These are phyloP conservation scores for Backusella luteola DNA, from an alignment of 192 early-diverging fungal genomes.

Conservation along the genomic window DNA sequence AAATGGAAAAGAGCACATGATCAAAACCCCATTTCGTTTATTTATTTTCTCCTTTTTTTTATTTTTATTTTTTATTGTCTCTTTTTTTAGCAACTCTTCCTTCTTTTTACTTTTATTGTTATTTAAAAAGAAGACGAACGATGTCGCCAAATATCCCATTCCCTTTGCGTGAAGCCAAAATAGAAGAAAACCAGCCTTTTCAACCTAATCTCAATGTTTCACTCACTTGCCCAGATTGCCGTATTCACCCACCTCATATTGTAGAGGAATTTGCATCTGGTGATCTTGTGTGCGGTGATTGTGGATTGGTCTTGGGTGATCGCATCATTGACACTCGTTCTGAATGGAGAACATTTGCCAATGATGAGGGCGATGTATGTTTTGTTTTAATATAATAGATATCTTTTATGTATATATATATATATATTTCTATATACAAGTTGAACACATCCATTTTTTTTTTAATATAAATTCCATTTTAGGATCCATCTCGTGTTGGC, in stretches of 20 bases:
- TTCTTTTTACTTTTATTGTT: neutral
- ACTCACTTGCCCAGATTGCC: slow-evolving; percentile 78
- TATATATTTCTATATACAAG: no score
- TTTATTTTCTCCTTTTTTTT: neutral
- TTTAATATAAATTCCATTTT: neutral
- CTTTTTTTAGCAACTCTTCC: neutral
- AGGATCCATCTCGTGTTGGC: slow-evolving; percentile 88
- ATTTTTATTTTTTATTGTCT: neutral
- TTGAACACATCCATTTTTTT: neutral
- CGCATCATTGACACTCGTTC: slow-evolving; percentile 92
- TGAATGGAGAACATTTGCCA: slow-evolving; percentile 96
- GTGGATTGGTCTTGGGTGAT: slow-evolving; percentile 86
- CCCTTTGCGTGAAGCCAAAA: slow-evolving; percentile 15
- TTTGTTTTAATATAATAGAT: neutral
- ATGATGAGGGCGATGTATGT: slow-evolving; percentile 77
- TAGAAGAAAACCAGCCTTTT: slow-evolving; percentile 12
- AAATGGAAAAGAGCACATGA: neutral
- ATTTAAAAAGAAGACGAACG: neutral
- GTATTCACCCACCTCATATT: slow-evolving; percentile 74
- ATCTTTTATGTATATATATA: no score
- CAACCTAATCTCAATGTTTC: slow-evolving; percentile 54
- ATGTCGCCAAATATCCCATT: slow-evolving; percentile 18
- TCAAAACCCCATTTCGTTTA: neutral
- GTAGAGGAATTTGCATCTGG: slow-evolving; percentile 89
- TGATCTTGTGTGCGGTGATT: slow-evolving; percentile 90